phyloP scores from a whole-genome alignment of 345 rosid genomes.

The Linum usitatissimum region DNA sequence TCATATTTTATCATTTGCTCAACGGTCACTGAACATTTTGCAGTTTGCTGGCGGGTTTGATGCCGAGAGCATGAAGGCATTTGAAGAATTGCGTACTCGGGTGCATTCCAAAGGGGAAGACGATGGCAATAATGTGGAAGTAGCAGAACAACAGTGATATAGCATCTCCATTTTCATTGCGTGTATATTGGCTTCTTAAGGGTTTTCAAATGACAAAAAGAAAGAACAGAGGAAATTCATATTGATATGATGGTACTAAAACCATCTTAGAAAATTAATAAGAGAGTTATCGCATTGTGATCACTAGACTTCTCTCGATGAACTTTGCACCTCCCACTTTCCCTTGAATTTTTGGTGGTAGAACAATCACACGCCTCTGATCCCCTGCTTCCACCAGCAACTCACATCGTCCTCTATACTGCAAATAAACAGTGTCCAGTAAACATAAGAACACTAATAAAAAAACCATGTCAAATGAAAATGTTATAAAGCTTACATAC shows the following conservation, averaged over 20 bases:
- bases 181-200: not conserved
- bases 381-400: slow-evolving; percentile 86
- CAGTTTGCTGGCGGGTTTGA: slow-evolving; percentile 99
- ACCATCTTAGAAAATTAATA: too few species aligned
- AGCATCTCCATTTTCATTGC: not conserved
- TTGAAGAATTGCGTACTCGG: slow-evolving; percentile 79
- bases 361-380: slow-evolving; percentile 59
- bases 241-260: too few species aligned
- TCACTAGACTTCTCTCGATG: slow-evolving; percentile 47
- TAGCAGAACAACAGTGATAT: slow-evolving; percentile 3
- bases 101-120: slow-evolving; percentile 41
- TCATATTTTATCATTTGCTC: not conserved
- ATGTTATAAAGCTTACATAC: slow-evolving; percentile 25
- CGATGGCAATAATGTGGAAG: slow-evolving; percentile 30
- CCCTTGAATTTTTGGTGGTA: slow-evolving; percentile 71
- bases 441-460: slow-evolving; percentile 1
- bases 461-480: not conserved
- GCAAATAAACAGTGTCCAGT: slow-evolving; percentile 22
- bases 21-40: slow-evolving; percentile 7
- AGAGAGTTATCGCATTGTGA: slow-evolving; percentile 45
- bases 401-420: slow-evolving; percentile 87
- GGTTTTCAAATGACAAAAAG: not conserved
- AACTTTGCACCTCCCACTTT: slow-evolving; percentile 83
- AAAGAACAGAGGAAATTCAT: not conserved
- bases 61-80: slow-evolving; percentile 97